Base-by-base conservation (phyloP, 2,329 filamentous ascomycete species). In the Fusarium compactum region DNA sequence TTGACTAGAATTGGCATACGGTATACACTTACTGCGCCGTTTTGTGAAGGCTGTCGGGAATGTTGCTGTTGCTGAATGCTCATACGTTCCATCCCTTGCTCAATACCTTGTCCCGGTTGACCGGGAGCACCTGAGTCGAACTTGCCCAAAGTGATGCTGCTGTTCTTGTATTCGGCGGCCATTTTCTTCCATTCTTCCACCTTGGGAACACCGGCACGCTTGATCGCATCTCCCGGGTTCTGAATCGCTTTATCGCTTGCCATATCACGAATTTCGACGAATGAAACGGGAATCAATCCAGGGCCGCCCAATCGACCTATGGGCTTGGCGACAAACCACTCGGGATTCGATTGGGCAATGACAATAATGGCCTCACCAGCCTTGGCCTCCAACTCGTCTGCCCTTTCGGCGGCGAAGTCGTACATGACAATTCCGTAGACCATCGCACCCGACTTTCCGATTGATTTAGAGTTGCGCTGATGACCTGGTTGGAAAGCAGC, bases 141-240 rank as follows among this genome's bases (percentile, higher is more conserved):
- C 81, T 95, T 97, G 72, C 96, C 96, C 44, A 99, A 84, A 1
- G 95, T 95, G 78, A 99, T 98, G 82, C 96, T 98, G 80, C 95
- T 97, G 79, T 98, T 98, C 85, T 99, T 99, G 83, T 99, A 99
- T 70, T 98, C 95, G 59, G 95, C 95, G 1, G 96, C 95, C 94
- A 98, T 98, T 83, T 97, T 97, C 85, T 99, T 99, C 96, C 96
- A 99, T 76, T 99, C 96, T 78, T 99, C 96, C 6, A 99, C 96
- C 76, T 91, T 92, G 15, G 96, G 96, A 10, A 99, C 95, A 22
- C 95, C 95, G 3, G 96, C 96, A 74, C 91, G 90, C 74, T 90
- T 89, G 59, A 99, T 93, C 2, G 96, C 95, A 30, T 95, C 95
- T 27, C 92, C 86, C 0, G 95, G 90, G 79, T 98, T 94, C 20